Conservation (phyloP, 768 basidiomycete genomes). For the Lactarius hatsudake region DNA sequence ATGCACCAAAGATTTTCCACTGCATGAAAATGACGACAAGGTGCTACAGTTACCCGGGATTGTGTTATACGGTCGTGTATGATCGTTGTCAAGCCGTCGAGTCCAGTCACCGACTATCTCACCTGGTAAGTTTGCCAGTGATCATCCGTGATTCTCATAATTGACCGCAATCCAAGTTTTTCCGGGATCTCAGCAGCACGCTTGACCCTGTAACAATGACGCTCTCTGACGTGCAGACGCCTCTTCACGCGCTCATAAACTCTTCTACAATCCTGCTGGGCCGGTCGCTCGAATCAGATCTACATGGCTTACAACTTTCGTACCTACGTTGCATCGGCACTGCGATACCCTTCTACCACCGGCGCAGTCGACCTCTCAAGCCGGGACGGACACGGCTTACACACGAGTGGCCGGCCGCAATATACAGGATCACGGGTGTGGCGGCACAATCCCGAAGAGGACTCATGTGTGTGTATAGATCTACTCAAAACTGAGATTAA, state of each 20-base stretch:
- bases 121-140: not conserved
- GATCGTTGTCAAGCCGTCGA: not conserved
- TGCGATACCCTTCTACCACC: constrained; percentile 85
- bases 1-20: not conserved
- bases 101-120: not conserved
- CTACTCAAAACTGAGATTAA: constrained; percentile 78
- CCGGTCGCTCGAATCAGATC: constrained; percentile 93
- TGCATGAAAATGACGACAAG: not conserved
- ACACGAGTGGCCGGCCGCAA: constrained; percentile 93
- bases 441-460: constrained; percentile 93
- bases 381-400: constrained; percentile 92
- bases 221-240: constrained; percentile 70
- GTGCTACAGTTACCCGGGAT: not conserved
- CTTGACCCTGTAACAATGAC: constrained; percentile 64
- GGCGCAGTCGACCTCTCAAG: constrained; percentile 88
- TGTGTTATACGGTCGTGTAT: not conserved
- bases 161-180: constrained; percentile 51
- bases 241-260: constrained; percentile 59
- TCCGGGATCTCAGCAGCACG: constrained; percentile 38
- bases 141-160: not conserved
- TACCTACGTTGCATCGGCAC: constrained; percentile 92
- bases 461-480: constrained; percentile 84
- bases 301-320: constrained; percentile 80
- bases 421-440: constrained; percentile 67
- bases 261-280: constrained; percentile 79